Base-by-base conservation (phyloP, 2,329 filamentous ascomycete species). In the Sporothrix pseudoabietina region DNA sequence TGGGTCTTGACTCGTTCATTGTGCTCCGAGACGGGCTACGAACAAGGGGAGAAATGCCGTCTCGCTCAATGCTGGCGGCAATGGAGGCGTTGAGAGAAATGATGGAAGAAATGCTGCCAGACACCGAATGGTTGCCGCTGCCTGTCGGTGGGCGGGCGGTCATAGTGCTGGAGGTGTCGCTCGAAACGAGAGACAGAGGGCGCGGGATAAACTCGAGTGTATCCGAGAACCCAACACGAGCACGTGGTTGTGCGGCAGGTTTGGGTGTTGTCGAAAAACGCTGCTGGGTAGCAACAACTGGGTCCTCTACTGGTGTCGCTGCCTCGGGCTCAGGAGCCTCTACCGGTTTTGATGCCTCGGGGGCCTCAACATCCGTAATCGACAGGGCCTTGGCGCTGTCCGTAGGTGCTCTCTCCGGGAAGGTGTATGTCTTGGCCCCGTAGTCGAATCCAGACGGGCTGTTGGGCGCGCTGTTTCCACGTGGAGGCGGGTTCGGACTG, bases 141-240 rank as follows among this genome's bases (percentile, higher is more conserved):
- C 71, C 69, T 2, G 63, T 63, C 3, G 35, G 22, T 22, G 87
- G 87, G 35, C 89, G 87, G 22, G 90, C 86, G 0, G 92, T 94
- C 71, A 89, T 83, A 2, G 92, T 96, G 79, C 91, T 94, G 63
- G 93, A 91, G 0, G 93, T 94, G 79, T 96, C 94, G 26, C 90
- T 94, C 1, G 94, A 97, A 16, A 97, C 90, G 26, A 94, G 85
- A 1, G 94, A 97, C 22, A 97, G 82, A 0, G 94, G 94, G 12
- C 93, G 88, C 5, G 92, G 92, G 77, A 94, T 94, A 75, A 92
- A 94, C 80, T 97, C 93, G 39, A 97, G 85, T 12, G 89, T 92
- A 76, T 97, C 94, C 0, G 92, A 94, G 79, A 97, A 97, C 0
- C 92, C 92, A 63, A 97, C 94, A 14, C 92, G 86, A 57, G 90